These are phyloP conservation scores for Pseudogymnoascus pannorum DNA, from an alignment of 2,329 filamentous ascomycete genomes.

Conservation along the genomic window DNA sequence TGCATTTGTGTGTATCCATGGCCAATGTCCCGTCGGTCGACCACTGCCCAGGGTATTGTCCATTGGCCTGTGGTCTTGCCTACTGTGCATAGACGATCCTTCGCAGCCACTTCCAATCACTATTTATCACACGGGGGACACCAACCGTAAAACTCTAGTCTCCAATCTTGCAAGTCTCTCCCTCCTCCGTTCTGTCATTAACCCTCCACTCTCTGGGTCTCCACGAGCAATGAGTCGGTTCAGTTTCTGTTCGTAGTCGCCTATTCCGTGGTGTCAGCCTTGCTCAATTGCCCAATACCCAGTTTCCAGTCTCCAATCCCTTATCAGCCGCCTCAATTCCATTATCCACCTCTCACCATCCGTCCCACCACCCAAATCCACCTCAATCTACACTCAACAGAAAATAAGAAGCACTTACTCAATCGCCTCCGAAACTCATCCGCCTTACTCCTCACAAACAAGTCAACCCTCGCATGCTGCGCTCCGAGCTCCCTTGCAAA, in stretches of 20 bases:
- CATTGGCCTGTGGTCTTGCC: not conserved
- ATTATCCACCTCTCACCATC: not conserved
- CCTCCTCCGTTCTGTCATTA: not conserved
- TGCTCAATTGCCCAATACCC: not conserved
- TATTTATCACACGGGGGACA: not conserved
- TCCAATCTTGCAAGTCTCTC: not conserved
- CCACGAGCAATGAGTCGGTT: constrained; percentile 27
- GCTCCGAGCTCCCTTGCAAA: constrained; percentile 64
- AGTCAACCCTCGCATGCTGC: constrained; percentile 69
- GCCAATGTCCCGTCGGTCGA: not conserved
- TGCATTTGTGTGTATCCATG: constrained; percentile 9
- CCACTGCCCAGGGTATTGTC: not conserved
- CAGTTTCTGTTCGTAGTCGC: constrained; percentile 46
- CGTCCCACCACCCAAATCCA: not conserved
- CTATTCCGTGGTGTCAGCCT: constrained; percentile 27
- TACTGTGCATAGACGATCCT: too few relatives aligned
- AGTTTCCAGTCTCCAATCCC: not conserved
- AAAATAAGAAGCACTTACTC: not conserved
- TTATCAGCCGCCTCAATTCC: not conserved
- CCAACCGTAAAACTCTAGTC: not conserved
- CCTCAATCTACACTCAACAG: not conserved
- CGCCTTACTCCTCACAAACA: constrained; percentile 74
- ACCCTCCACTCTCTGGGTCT: not conserved
- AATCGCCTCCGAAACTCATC: constrained; percentile 68
- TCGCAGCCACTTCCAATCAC: not conserved